Evolutionary conservation across 192 early-diverging fungal genomes (phyloP), one percentile per base, ranked within the genome.

Genomic region (Coemansia sp.): DNA sequence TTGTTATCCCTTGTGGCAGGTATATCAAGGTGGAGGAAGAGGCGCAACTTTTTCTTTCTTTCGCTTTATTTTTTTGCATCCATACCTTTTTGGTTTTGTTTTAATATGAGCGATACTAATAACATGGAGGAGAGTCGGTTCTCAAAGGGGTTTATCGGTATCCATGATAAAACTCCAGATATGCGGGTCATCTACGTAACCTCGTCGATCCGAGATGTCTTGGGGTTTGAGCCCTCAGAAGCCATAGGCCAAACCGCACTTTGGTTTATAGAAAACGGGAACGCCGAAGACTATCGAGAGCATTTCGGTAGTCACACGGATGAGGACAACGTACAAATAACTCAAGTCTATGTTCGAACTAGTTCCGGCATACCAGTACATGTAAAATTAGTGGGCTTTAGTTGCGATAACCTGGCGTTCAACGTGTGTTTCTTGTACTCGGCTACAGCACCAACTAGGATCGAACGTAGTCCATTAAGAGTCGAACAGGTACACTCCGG

Each of bases 151-250:
- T 81, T 68, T 43, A 52, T 81, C 6, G 79, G 72, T 11, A 61
- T 82, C 3, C 79, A 77, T 27, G 75, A 82, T 36, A 72, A 71
- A 34, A 71, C 79, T n/a, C 72, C 68, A 2, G 63, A 72, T 2
- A 68, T 82, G 79, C 71, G 75, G 1, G 20, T 82, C 24, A 60
- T 82, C 11, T 82, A 77, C 18, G 65, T 70, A 3, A 77, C 79
- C 4, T 70, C 79, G 7, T 70, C 65, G 11, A 63, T 69, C 31
- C 63, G 63, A 3, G 7, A 51, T 4, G 55, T 68, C 18, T 43
- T 77, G 7, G n/a, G 62, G 0, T 66, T 64, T 20, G 44, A 67
- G n/a, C 75, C 71, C 4, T 27, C 16, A 3, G 54, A 82, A 5
- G 38, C 74, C 0, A 1, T 81, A 0, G 74, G 71, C 0, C 41